Conservation (phyloP, 2,329 filamentous ascomycete genomes). For the Thelonectria rubi region DNA sequence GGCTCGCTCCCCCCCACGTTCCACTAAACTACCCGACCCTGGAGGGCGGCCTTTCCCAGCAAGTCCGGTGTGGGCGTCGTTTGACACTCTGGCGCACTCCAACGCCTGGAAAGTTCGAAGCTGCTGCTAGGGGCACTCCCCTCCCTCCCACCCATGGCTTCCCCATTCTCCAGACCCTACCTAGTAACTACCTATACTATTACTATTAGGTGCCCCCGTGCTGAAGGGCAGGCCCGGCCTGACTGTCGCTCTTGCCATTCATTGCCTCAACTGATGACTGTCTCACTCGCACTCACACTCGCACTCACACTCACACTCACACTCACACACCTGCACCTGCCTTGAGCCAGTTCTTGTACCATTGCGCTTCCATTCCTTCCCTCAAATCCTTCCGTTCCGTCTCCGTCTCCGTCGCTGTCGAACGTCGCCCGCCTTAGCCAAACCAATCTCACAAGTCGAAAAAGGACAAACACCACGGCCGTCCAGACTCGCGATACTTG, state of each 20-base stretch:
- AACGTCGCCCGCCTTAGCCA: conserved; percentile 26
- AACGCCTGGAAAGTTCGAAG: too few relatives aligned
- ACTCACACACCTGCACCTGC: background rate
- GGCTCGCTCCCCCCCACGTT: conserved; percentile 22
- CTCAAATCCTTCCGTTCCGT: conserved; percentile 37
- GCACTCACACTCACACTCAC: conserved; percentile 21
- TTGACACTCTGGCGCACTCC: too few relatives aligned
- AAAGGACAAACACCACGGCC: conserved; percentile 36
- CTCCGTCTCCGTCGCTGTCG: conserved; percentile 30
- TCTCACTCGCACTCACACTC: conserved; percentile 31
- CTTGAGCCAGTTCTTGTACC: conserved; percentile 28
- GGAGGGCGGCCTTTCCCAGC: conserved; percentile 7
- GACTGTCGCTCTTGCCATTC: conserved; percentile 23
- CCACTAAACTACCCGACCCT: conserved; percentile 26
- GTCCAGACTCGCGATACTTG: conserved; percentile 37
- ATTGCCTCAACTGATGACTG: conserved; percentile 9
- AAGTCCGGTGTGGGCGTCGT: background rate
- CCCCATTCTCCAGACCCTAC: conserved; percentile 20
- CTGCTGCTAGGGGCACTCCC: conserved; percentile 5
- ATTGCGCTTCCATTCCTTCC: conserved; percentile 29
- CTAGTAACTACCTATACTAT: conserved; percentile 13
- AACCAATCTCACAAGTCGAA: conserved; percentile 31
- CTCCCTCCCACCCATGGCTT: conserved; percentile 19
- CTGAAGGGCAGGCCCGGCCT: conserved; percentile 17
- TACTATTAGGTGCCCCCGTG: conserved; percentile 21